Percentiles rank a stretch among this genome's conserved stretches.
phyloP scores from a whole-genome alignment of 2,329 filamentous ascomycete genomes.

The Westerdykella sp. region DNA sequence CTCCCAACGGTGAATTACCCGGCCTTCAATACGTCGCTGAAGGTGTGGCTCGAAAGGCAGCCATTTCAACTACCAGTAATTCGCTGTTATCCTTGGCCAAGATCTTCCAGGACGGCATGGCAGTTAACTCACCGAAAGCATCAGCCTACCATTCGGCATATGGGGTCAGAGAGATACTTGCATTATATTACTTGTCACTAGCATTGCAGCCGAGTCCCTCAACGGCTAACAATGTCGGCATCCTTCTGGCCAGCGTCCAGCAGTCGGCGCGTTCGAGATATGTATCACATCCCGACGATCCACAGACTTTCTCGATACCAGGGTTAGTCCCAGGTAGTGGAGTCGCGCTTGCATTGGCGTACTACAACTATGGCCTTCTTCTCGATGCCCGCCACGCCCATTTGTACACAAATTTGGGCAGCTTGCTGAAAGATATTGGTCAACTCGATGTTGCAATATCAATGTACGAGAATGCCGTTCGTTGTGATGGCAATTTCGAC shows the following conservation, averaged over 20 bases:
- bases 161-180: slow-evolving; percentile 84
- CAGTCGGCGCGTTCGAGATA: slow-evolving; percentile 50
- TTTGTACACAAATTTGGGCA: slow-evolving; percentile 93
- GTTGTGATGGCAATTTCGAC: slow-evolving; percentile 89
- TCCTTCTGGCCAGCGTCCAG: slow-evolving; percentile 90
- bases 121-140: slow-evolving; percentile 57
- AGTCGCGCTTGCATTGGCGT: slow-evolving; percentile 77
- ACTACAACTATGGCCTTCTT: slow-evolving; percentile 89
- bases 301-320: slow-evolving; percentile 48
- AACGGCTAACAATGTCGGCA: slow-evolving; percentile 96
- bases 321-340: slow-evolving; percentile 82
- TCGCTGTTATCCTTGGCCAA: slow-evolving; percentile 90
- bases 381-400: slow-evolving; percentile 88
- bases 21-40: slow-evolving; percentile 64
- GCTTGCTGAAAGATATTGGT: slow-evolving; percentile 90
- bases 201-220: slow-evolving; percentile 94
- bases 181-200: slow-evolving; percentile 89
- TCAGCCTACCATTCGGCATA: slow-evolving; percentile 55
- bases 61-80: slow-evolving; percentile 90
- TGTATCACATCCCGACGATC: slow-evolving; percentile 25
- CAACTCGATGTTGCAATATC: slow-evolving; percentile 85
- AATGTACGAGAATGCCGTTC: slow-evolving; percentile 95
- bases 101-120: slow-evolving; percentile 95
- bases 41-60: slow-evolving; percentile 66
- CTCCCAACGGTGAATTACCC: slow-evolving; percentile 67